Percentiles rank a stretch among this genome's conserved stretches.
Conservation (phyloP, 2,329 filamentous ascomycete genomes). For the Ramichloridium luteum region DNA sequence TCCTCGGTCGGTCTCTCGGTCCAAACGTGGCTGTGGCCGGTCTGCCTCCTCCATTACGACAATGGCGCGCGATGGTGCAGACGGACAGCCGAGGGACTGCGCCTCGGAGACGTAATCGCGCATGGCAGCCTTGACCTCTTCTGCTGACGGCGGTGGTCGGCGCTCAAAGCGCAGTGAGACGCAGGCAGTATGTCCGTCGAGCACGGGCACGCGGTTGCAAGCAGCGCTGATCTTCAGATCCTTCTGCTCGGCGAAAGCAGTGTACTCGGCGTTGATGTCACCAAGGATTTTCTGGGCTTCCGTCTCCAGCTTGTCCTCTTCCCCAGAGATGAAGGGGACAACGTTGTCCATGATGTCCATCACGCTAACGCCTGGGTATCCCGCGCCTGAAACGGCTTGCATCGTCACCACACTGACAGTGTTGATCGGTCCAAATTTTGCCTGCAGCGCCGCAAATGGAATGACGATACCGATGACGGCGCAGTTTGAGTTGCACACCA, state of each 20-base stretch:
- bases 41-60: conserved; percentile 81
- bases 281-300: conserved; percentile 94
- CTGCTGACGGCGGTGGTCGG: conserved; percentile 59
- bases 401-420: conserved; percentile 80
- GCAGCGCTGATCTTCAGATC: conserved; percentile 68
- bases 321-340: conserved; percentile 81
- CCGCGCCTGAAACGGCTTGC: conserved; percentile 88
- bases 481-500: conserved; percentile 97
- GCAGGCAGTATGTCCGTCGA: conserved; percentile 92
- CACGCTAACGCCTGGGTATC: conserved; percentile 76
- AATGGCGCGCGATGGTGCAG: conserved; percentile 71
- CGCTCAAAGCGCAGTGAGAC: conserved; percentile 74
- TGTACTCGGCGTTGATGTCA: conserved; percentile 54
- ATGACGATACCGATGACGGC: conserved; percentile 94
- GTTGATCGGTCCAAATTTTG: conserved; percentile 66
- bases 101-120: conserved; percentile 72
- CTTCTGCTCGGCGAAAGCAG: conserved; percentile 63
- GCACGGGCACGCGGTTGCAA: conserved; percentile 87
- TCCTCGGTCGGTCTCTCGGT: conserved; percentile 71
- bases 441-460: conserved; percentile 80
- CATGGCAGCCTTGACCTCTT: conserved; percentile 68
- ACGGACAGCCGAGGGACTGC: conserved; percentile 72
- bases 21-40: conserved; percentile 79
- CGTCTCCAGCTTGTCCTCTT: conserved; percentile 92
- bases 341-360: conserved; percentile 98